Evolutionary conservation across 2,329 filamentous ascomycete genomes (phyloP).

Genomic region (Alternaria sp.): DNA sequence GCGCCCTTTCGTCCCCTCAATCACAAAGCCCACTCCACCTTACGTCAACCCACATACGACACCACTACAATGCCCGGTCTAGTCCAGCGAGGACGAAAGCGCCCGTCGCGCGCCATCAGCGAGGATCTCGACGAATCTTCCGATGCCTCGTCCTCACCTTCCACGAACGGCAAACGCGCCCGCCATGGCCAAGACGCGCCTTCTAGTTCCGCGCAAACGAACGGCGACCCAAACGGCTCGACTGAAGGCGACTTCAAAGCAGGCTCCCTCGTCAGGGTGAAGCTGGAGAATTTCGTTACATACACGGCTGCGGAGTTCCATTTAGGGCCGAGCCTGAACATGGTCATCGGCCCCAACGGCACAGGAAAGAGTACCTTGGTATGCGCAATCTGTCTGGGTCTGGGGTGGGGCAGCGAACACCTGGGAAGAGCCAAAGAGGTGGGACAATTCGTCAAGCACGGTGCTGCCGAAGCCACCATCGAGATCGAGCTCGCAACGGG

Average conservation of each 20-base stretch:
- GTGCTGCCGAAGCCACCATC: constrained; percentile 75
- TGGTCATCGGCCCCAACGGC: constrained; percentile 98
- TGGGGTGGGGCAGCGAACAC: constrained; percentile 76
- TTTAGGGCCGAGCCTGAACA: constrained; percentile 91
- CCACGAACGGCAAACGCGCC: constrained; percentile 40
- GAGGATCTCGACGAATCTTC: constrained; percentile 30
- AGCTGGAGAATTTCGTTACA: constrained; percentile 88
- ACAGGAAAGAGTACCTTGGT: constrained; percentile 98
- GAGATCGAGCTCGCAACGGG: constrained; percentile 86
- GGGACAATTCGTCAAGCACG: constrained; percentile 93
- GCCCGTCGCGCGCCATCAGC: constrained; percentile 22
- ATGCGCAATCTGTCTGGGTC: constrained; percentile 91
- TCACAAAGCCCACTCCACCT: not conserved
- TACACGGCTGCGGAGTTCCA: constrained; percentile 92
- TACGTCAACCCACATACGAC: not conserved
- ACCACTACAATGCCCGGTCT: constrained; percentile 36
- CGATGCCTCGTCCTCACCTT: constrained; percentile 28
- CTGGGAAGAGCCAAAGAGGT: constrained; percentile 85
- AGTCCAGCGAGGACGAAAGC: constrained; percentile 31
- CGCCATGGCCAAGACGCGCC: constrained; percentile 42
- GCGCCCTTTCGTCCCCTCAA: not conserved
- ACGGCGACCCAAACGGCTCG: constrained; percentile 1
- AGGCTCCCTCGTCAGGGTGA: constrained; percentile 87
- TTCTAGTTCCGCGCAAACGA: constrained; percentile 10
- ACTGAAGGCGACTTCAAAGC: constrained; percentile 56